Percentiles rank a stretch among this genome's conserved stretches.
phyloP scores from a whole-genome alignment of 2,329 filamentous ascomycete genomes.

The Aaosphaeria arxii region DNA sequence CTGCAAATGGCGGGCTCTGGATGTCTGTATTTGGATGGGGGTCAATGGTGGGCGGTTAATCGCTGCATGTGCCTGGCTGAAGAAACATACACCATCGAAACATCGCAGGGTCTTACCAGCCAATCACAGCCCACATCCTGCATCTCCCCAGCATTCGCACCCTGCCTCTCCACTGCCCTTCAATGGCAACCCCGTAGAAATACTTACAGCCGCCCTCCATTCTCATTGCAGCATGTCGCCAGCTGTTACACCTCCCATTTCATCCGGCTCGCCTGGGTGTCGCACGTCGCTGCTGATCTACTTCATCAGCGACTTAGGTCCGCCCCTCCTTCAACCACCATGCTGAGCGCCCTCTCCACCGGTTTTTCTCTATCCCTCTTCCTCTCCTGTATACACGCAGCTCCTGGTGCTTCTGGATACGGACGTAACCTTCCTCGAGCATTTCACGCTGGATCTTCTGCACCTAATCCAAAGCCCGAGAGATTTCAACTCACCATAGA shows the following conservation, averaged over 20 bases:
- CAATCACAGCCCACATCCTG: constrained; percentile 14
- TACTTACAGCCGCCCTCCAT: constrained; percentile 19
- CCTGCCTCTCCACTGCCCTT: constrained; percentile 6
- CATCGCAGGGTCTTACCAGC: constrained; percentile 19
- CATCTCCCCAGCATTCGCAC: constrained; percentile 12
- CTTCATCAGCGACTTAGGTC: constrained; percentile 6
- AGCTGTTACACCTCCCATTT: constrained; percentile 20
- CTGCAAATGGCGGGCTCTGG: too few species aligned
- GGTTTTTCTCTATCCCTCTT: constrained; percentile 24
- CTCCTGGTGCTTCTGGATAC: constrained; percentile 10
- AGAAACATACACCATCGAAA: constrained; percentile 20
- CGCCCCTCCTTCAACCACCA: constrained; percentile 13
- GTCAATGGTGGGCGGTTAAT: constrained; percentile 21
- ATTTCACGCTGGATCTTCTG: too few species aligned
- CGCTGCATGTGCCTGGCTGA: constrained; percentile 28
- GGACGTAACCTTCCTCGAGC: too few species aligned
- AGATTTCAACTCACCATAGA: constrained; percentile 69
- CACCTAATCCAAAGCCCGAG: constrained; percentile 8
- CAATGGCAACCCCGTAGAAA: constrained; percentile 9
- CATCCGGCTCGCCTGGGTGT: constrained; percentile 23
- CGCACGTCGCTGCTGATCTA: constrained; percentile 21
- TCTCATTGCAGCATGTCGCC: constrained; percentile 16
- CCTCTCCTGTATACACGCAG: constrained; percentile 18
- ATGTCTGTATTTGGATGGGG: neutral
- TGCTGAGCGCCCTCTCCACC: constrained; percentile 24